Percentiles rank a stretch among this genome's conserved stretches.
Evolutionary conservation across 2,329 filamentous ascomycete species (phyloP).

Genomic region (Colletotrichum lupini): DNA sequence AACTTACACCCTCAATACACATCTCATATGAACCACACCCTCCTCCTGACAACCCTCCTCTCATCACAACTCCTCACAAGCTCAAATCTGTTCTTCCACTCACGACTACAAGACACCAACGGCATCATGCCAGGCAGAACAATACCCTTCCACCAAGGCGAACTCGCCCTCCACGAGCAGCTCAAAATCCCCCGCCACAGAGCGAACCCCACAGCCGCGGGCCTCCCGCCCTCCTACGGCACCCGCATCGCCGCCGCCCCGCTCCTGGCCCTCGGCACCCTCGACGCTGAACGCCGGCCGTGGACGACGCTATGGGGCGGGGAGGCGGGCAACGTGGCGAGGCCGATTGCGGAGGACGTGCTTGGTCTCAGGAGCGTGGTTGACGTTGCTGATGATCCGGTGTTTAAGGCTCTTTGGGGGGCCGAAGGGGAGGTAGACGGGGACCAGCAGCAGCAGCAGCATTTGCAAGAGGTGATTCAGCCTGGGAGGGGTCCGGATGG

Average conservation of each 20-base stretch:
- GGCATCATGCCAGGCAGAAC: slow-evolving; percentile 42
- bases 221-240: slow-evolving; percentile 70
- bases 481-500: slow-evolving; percentile 48
- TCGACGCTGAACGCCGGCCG: slow-evolving; percentile 73
- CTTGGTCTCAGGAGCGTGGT: slow-evolving; percentile 73
- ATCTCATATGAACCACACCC: slow-evolving; percentile 18
- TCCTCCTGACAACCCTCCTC: background rate
- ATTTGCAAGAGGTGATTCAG: slow-evolving; percentile 46
- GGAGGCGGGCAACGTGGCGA: slow-evolving; percentile 70
- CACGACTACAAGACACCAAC: background rate
- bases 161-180: slow-evolving; percentile 71
- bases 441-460: slow-evolving; percentile 44
- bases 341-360: slow-evolving; percentile 69
- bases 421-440: slow-evolving; percentile 40
- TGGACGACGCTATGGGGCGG: slow-evolving; percentile 89
- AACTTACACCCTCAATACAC: background rate
- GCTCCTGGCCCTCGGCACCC: slow-evolving; percentile 77
- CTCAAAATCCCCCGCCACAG: slow-evolving; percentile 64
- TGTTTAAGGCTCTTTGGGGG: slow-evolving; percentile 71
- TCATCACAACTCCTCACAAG: background rate
- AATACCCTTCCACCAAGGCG: slow-evolving; percentile 71
- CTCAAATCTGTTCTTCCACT: slow-evolving; percentile 4
- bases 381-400: slow-evolving; percentile 74
- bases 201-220: slow-evolving; percentile 75
- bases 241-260: slow-evolving; percentile 71